These are phyloP conservation scores for Zychaea mexicana DNA, from an alignment of 371 early-diverging fungal species.

Conservation along the genomic window DNA sequence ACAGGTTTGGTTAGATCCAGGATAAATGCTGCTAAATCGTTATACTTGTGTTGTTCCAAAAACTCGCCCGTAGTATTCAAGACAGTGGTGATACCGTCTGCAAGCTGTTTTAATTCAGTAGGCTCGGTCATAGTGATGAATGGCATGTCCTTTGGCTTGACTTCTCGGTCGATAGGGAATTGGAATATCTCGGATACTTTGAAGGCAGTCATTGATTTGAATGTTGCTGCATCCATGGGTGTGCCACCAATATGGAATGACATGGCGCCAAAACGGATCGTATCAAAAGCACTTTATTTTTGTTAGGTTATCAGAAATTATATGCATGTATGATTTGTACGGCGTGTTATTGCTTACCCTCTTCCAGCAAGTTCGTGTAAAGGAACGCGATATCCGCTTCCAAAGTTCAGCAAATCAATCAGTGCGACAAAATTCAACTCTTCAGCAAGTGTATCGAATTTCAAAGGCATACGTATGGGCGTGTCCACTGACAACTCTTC, in stretches of 20 bases:
- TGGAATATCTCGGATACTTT: slow-evolving; percentile 63
- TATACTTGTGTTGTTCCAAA: slow-evolving; percentile 56
- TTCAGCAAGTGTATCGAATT: slow-evolving; percentile 68
- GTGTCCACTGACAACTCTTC: slow-evolving; percentile 49
- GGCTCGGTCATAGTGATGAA: slow-evolving; percentile 74
- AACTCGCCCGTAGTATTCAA: slow-evolving; percentile 74
- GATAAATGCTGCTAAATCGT: slow-evolving; percentile 71
- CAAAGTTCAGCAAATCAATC: slow-evolving; percentile 73
- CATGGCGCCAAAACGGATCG: slow-evolving; percentile 84
- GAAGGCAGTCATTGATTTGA: slow-evolving; percentile 42
- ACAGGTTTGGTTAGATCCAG: slow-evolving; percentile 60
- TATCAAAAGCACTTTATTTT: slow-evolving; percentile 62
- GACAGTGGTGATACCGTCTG: slow-evolving; percentile 60
- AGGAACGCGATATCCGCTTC: slow-evolving; percentile 68
- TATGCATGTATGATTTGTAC: not conserved
- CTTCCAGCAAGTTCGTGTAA: slow-evolving; percentile 64
- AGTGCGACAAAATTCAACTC: slow-evolving; percentile 77
- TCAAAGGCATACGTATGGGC: slow-evolving; percentile 70
- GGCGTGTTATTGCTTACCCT: slow-evolving; percentile 42
- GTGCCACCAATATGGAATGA: slow-evolving; percentile 73
- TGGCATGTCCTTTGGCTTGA: slow-evolving; percentile 51
- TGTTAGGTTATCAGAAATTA: not conserved
- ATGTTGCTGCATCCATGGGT: slow-evolving; percentile 45
- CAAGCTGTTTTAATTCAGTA: slow-evolving; percentile 64
- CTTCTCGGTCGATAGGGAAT: slow-evolving; percentile 66